phyloP scores from a whole-genome alignment of 306 rosid genomes.

The Ormosia semicastrata region DNA sequence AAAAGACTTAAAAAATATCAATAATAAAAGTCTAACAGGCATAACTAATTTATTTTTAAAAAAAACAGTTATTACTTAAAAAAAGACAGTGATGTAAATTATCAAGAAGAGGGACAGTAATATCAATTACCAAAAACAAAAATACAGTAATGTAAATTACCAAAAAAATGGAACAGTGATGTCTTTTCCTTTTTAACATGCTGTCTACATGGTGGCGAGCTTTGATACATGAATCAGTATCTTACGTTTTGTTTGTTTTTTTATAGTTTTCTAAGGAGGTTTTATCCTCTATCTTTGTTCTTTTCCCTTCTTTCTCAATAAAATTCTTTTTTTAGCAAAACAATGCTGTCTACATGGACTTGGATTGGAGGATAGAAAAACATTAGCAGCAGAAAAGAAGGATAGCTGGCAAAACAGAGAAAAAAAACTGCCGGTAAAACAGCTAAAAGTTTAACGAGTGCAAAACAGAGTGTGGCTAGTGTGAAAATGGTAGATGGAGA shows the following conservation, averaged over 20 bases:
- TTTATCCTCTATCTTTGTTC: too few species aligned
- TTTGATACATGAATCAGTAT: too few species aligned
- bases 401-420: neutral
- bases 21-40: neutral
- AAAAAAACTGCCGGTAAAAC: neutral
- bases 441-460: neutral
- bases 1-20: neutral
- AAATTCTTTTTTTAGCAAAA: too few species aligned
- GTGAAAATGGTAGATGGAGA: neutral
- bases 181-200: neutral
- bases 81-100: neutral
- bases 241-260: too few species aligned
- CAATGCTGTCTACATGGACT: neutral
- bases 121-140: neutral
- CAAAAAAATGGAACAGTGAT: neutral
- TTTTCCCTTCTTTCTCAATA: too few species aligned
- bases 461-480: neutral
- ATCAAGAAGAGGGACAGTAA: neutral
- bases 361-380: neutral
- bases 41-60: neutral
- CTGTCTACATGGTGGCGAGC: neutral
- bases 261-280: too few species aligned
- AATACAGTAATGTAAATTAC: neutral
- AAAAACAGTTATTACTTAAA: neutral
- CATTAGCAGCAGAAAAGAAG: neutral